Conservation (phyloP, 139 green algal species). For the Coelastrella sp. region DNA sequence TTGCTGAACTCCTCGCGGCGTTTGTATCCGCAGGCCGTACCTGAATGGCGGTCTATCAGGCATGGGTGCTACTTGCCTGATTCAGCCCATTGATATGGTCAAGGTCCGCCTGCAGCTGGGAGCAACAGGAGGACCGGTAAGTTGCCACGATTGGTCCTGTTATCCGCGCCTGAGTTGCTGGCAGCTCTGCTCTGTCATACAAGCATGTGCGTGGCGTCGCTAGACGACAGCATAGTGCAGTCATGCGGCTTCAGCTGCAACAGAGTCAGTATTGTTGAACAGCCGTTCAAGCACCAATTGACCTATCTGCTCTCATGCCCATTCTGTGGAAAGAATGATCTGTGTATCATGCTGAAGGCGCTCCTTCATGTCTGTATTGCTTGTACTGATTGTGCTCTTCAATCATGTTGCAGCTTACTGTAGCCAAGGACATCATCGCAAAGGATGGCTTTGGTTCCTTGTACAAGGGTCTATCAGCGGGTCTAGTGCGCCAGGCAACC, state of each 20-base stretch:
- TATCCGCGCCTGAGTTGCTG: no score
- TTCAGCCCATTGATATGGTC: constrained; percentile 98
- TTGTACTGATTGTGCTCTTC: background rate
- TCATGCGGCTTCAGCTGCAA: no score
- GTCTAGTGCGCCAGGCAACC: constrained; percentile 97
- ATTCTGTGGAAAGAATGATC: no score
- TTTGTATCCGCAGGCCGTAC: constrained; percentile 77
- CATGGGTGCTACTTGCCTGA: constrained; percentile 92
- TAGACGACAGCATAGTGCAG: no score
- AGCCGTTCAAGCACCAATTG: no score
- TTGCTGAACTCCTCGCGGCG: background rate
- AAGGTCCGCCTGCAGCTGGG: constrained; percentile 98
- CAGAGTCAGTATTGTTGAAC: no score
- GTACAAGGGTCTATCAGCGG: constrained; percentile 96
- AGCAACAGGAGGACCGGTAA: constrained; percentile 88
- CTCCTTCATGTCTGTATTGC: no score
- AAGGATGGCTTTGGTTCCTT: constrained; percentile 84
- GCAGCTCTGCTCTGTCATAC: no score
- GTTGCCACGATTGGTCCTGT: constrained; percentile 21
- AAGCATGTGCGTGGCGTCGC: no score
- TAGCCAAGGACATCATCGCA: constrained; percentile 79
- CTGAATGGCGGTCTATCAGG: constrained; percentile 93
- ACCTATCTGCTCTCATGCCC: no score
- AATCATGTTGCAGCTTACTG: constrained; percentile 66
- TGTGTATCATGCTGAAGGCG: no score